These are phyloP conservation scores for Peronospora farinosa DNA, from an alignment of 352 stramenopile genomes.

Conservation along the genomic window DNA sequence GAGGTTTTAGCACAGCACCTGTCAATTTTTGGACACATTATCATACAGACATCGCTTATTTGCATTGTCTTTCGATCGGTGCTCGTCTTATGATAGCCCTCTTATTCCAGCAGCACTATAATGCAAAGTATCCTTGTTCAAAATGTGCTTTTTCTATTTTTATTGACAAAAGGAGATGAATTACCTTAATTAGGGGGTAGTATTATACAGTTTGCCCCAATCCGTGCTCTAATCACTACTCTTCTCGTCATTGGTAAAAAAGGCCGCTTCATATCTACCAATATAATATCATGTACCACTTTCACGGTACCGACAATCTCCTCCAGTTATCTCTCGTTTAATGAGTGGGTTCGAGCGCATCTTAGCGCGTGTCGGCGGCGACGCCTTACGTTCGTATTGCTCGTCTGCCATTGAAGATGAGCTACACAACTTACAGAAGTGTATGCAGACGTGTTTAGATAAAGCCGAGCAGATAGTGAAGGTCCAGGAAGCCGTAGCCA, in stretches of 20 bases:
- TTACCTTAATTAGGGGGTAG: too few relatives aligned
- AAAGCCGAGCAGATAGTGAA: slow-evolving; percentile 53
- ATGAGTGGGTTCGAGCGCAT: slow-evolving; percentile 78
- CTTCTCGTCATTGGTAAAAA: background rate
- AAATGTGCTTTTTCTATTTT: too few relatives aligned
- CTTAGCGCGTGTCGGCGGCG: slow-evolving; percentile 54
- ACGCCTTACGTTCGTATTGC: slow-evolving; percentile 67
- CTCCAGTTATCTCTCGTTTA: slow-evolving; percentile 1
- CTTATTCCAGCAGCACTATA: too few relatives aligned
- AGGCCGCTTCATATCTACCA: background rate
- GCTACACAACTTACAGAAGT: slow-evolving; percentile 47
- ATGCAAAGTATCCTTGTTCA: too few relatives aligned
- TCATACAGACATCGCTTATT: too few relatives aligned
- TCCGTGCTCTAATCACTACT: too few relatives aligned
- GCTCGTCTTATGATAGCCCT: too few relatives aligned
- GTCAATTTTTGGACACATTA: too few relatives aligned
- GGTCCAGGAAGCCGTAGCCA: slow-evolving; percentile 54
- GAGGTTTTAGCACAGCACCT: too few relatives aligned
- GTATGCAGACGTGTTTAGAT: slow-evolving; percentile 51
- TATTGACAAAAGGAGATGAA: too few relatives aligned
- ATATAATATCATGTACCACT: slow-evolving; percentile 1
- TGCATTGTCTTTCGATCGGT: too few relatives aligned
- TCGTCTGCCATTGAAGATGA: slow-evolving; percentile 74
- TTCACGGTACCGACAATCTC: slow-evolving; percentile 1
- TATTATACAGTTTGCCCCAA: too few relatives aligned